These are phyloP conservation scores for Withania somnifera DNA, from an alignment of 305 asterid genomes.

Conservation along the genomic window DNA sequence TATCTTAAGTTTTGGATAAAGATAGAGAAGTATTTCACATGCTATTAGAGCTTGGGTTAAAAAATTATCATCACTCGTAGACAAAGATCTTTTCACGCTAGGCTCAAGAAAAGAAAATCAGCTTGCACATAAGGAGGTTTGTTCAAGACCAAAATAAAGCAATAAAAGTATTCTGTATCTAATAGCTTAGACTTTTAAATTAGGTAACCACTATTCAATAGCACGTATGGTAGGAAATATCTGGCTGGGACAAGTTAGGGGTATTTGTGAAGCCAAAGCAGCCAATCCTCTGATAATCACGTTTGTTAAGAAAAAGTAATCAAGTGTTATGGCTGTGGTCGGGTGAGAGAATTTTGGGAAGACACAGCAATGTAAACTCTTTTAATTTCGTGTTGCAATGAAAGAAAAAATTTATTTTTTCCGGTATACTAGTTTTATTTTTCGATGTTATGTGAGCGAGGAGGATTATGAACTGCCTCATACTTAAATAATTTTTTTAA, in stretches of 20 bases:
- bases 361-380: not conserved
- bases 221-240: not conserved
- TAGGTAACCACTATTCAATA: not conserved
- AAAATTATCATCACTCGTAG: not conserved
- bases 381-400: not conserved
- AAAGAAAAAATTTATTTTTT: no score
- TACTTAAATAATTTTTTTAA: no score
- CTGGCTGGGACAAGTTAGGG: not conserved
- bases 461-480: not conserved
- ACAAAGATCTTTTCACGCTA: not conserved
- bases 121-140: not conserved
- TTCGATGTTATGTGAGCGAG: not conserved
- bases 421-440: not conserved
- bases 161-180: not conserved
- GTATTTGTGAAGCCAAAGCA: no score
- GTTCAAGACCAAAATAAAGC: not conserved
- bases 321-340: not conserved
- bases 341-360: not conserved
- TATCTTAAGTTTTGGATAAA: not conserved
- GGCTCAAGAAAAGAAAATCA: no score
- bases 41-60: not conserved
- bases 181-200: not conserved
- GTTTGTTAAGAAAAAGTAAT: not conserved
- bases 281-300: no score
- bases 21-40: not conserved